Base-by-base conservation (phyloP, 2,329 filamentous ascomycete genomes). In the Colletotrichum tropicale region DNA sequence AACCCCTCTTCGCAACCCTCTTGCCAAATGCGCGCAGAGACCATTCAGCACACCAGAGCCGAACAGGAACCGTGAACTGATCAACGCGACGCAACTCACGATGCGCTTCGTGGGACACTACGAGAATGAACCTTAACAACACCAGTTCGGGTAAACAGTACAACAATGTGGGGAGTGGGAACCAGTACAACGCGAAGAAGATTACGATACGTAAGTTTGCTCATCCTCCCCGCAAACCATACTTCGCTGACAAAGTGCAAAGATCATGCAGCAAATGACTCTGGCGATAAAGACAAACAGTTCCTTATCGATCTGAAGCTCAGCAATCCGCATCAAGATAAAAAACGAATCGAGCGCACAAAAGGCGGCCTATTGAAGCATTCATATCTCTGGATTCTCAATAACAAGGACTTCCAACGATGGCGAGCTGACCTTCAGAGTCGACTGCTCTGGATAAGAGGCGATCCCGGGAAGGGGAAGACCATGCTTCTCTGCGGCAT, bases 401-500 rank as follows among this genome's bases (percentile, higher is more conserved):
- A 81, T 0, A 71, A 81, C 56, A 5, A 62, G 1, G 76, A 80
- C 4, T 85, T 82, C 58, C 36, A 30, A 1, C 26, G 62, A 73
- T 86, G 82, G 83, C 77, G 58, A 3, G 38, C 78, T 4, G 67
- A 79, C 15, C 3, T 28, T 1, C 36, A 78, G 0, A 77, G 16
- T 52, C 73, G 56, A 1, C 68, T 86, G 15, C 81, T 88, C 3
- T 86, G 84, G 86, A 80, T 86, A n/a, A 83, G 78, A 24, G 84
- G 84, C 0, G 82, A 83, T 62, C 81, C 85, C 0, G 86, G 86
- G 2, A 87, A 86, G 52, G 86, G 86, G 3, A 88, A 88, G 77
- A 88, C 85, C 0, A 87, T 88, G 84, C 76, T 87, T 0, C 71
- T 87, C 0, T 84, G 82, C 10, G 84, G 84, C 3, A 84, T 87